Conservation (phyloP, 306 rosid species). For the Quillaja saponaria region DNA sequence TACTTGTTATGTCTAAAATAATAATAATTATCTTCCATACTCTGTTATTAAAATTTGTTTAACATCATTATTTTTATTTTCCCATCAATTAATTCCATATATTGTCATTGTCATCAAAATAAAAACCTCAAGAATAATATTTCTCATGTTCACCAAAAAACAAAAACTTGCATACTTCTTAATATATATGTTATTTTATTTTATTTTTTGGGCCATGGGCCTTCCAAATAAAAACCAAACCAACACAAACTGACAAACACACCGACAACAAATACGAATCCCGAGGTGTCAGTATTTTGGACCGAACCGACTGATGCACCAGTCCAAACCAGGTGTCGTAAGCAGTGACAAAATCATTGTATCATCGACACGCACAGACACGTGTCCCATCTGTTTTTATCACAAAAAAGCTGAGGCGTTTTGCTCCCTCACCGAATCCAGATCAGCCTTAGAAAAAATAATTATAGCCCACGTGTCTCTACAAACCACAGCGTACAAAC, state of each 20-base stretch:
- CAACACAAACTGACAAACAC: constrained; percentile 51
- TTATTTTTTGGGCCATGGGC: neutral
- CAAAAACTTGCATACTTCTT: too few relatives aligned
- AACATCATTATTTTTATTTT: too few relatives aligned
- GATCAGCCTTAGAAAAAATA: constrained; percentile 24
- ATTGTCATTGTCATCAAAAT: too few relatives aligned
- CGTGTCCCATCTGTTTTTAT: constrained; percentile 45
- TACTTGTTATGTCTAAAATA: too few relatives aligned
- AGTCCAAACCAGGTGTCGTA: constrained; percentile 70
- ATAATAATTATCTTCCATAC: too few relatives aligned
- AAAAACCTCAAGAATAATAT: too few relatives aligned
- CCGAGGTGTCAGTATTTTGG: constrained; percentile 8
- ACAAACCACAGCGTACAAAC: constrained; percentile 23
- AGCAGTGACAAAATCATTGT: constrained; percentile 81
- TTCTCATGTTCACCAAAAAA: too few relatives aligned
- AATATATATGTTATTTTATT: too few relatives aligned
- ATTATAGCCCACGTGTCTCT: constrained; percentile 79
- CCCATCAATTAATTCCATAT: too few relatives aligned
- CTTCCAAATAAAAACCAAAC: constrained; percentile 21
- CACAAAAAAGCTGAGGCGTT: constrained; percentile 7
- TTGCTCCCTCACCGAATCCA: constrained; percentile 12
- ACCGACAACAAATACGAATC: constrained; percentile 47
- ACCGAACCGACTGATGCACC: constrained; percentile 47
- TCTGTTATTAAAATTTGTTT: too few relatives aligned
- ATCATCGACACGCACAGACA: constrained; percentile 60